Percentiles rank a stretch among this genome's conserved stretches.
Evolutionary conservation across 176 grass and related monocot species (phyloP).

Genomic region (Eleusine indica): DNA sequence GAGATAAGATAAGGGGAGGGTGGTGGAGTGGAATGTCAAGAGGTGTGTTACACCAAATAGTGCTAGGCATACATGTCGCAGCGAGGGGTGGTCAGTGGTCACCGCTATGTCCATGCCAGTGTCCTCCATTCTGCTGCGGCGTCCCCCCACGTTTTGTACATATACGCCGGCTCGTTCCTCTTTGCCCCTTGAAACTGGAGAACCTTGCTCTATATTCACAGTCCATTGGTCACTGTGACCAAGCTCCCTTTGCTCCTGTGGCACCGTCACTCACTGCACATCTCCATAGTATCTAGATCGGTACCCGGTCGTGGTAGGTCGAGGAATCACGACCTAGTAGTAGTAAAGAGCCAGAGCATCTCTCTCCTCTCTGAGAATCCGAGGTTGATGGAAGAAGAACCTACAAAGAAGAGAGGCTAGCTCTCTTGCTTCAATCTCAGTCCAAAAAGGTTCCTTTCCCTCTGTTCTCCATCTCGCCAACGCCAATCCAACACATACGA

Average conservation of each 20-base stretch:
- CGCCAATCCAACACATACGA: background rate
- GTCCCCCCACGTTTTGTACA: constrained; percentile 26
- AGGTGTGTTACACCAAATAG: constrained; percentile 3
- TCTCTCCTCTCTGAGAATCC: background rate
- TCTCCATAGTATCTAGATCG: background rate
- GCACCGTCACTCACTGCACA: constrained; percentile 1
- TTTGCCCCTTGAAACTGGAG: constrained; percentile 25
- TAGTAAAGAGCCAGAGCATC: background rate
- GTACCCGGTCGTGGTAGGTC: background rate
- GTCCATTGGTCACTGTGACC: constrained; percentile 25
- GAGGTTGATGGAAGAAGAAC: background rate
- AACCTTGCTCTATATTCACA: background rate
- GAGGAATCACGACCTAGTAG: background rate
- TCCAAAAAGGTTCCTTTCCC: constrained; percentile 26
- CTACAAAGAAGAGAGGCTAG: constrained; percentile 2
- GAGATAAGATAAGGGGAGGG: background rate
- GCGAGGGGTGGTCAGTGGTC: constrained; percentile 27
- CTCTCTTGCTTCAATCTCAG: constrained; percentile 6
- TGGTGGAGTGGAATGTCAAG: background rate
- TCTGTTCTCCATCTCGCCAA: constrained; percentile 2
- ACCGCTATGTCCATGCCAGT: constrained; percentile 18
- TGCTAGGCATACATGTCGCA: constrained; percentile 24
- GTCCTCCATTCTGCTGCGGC: constrained; percentile 41
- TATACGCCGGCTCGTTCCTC: constrained; percentile 16
- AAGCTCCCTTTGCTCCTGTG: constrained; percentile 6